phyloP scores from a whole-genome alignment of 169 alveolate genomes.

The Amoebophrya sp. region DNA sequence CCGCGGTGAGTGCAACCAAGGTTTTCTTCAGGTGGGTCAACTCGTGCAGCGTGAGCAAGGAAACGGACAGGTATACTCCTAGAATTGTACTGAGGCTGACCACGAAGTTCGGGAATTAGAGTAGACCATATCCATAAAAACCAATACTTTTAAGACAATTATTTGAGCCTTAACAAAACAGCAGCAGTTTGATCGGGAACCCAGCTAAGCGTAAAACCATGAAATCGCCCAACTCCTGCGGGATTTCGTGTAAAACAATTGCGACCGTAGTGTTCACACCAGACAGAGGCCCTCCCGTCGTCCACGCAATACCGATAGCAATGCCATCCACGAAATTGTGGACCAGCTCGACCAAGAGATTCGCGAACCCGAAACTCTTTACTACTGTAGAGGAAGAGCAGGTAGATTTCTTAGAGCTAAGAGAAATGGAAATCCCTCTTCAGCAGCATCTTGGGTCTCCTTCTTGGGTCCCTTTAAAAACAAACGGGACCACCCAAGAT shows the following conservation, averaged over 20 bases:
- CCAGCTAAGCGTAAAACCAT: not conserved
- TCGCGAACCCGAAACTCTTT: not conserved
- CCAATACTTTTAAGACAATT: no score
- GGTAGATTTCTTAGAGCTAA: no score
- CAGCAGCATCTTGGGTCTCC: no score
- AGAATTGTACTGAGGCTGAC: not conserved
- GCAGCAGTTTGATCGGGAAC: not conserved
- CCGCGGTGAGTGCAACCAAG: not conserved
- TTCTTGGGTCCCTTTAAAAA: no score
- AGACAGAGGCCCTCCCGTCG: not conserved
- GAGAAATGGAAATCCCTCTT: no score
- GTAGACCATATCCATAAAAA: no score
- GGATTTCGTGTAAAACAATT: not conserved
- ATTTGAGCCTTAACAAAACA: no score
- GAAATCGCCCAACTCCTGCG: constrained; percentile 20
- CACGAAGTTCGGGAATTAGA: not conserved
- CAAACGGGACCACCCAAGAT: no score
- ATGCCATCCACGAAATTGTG: not conserved
- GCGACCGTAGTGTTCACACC: not conserved
- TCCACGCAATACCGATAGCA: not conserved
- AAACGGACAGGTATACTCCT: not conserved
- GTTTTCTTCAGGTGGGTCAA: not conserved
- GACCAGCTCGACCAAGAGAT: not conserved
- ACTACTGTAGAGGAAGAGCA: no score
- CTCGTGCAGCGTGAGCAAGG: not conserved